Conservation (phyloP, 192 early-diverging fungal species). For the Geosiphon pyriformis region DNA sequence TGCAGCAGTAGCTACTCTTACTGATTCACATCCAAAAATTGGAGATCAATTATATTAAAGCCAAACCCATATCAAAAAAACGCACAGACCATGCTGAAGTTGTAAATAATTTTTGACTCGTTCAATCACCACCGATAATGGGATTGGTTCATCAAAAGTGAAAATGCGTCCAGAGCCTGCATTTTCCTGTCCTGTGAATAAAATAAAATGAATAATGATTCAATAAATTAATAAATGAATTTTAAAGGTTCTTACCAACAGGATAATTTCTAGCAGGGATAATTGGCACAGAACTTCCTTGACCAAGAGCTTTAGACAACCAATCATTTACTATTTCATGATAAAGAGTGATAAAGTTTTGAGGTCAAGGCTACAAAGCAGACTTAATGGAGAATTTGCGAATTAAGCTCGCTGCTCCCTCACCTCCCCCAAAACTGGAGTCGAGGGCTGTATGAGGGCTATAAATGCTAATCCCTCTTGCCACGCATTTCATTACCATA, state of each 20-base stretch:
- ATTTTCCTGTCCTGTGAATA: conserved; percentile 43
- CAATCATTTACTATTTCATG: conserved; percentile 75
- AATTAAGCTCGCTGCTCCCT: background rate
- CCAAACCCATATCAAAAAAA: background rate
- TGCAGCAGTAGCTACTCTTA: conserved; percentile 67
- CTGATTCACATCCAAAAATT: conserved; percentile 27
- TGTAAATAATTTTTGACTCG: conserved; percentile 59
- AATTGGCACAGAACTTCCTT: conserved; percentile 35
- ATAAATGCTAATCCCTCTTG: conserved; percentile 81
- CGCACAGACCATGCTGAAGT: conserved; percentile 55
- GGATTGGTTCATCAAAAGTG: conserved; percentile 47
- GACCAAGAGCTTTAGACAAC: conserved; percentile 67
- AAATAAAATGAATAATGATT: background rate
- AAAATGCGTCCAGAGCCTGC: conserved; percentile 60
- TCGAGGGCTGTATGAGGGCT: conserved; percentile 91
- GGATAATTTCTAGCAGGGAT: conserved; percentile 47
- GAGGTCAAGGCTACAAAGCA: too few relatives aligned
- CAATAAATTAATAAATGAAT: background rate
- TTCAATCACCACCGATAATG: conserved; percentile 48
- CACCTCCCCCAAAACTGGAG: conserved; percentile 66
- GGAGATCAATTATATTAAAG: background rate
- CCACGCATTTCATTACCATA: conserved; percentile 75
- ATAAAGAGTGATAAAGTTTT: background rate
- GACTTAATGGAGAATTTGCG: too few relatives aligned
- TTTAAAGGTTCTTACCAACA: conserved; percentile 28